Evolutionary conservation across 177 flowering plant species (phyloP).

Genomic region (Vitis hybrid): DNA sequence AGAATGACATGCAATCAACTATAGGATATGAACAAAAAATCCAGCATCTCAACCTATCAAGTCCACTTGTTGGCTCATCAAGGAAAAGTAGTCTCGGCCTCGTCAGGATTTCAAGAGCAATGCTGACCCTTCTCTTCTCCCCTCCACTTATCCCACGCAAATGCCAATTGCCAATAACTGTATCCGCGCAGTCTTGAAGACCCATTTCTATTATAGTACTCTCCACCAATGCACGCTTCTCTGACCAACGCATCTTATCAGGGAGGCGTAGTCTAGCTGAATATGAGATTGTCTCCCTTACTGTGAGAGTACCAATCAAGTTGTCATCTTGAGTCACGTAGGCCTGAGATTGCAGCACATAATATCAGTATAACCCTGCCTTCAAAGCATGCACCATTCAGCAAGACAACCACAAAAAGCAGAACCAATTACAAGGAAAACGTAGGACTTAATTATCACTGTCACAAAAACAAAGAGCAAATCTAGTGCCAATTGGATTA

Average conservation of each 20-base stretch:
- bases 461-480: too few species aligned
- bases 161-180: constrained; percentile 92
- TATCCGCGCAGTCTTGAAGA: constrained; percentile 89
- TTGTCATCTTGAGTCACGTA: constrained; percentile 97
- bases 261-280: constrained; percentile 87
- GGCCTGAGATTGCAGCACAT: constrained; percentile 43
- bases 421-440: too few species aligned
- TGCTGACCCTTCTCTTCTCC: constrained; percentile 93
- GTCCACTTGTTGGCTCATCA: constrained; percentile 97
- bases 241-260: constrained; percentile 64
- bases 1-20: too few species aligned
- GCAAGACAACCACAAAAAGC: too few species aligned
- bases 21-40: too few species aligned
- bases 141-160: constrained; percentile 94
- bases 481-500: too few species aligned
- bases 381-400: too few species aligned
- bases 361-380: background rate
- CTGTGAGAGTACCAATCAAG: constrained; percentile 87
- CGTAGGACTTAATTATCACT: too few species aligned
- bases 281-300: constrained; percentile 79
- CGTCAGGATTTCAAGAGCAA: constrained; percentile 86
- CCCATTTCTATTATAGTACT: constrained; percentile 91
- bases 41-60: constrained; percentile 59
- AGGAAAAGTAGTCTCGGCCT: constrained; percentile 90
- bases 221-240: constrained; percentile 75